A percentile compares a stretch with the other conserved stretches of the same genome.
Conservation (phyloP, 2,329 filamentous ascomycete genomes). For the Tolypocladium sp. region DNA sequence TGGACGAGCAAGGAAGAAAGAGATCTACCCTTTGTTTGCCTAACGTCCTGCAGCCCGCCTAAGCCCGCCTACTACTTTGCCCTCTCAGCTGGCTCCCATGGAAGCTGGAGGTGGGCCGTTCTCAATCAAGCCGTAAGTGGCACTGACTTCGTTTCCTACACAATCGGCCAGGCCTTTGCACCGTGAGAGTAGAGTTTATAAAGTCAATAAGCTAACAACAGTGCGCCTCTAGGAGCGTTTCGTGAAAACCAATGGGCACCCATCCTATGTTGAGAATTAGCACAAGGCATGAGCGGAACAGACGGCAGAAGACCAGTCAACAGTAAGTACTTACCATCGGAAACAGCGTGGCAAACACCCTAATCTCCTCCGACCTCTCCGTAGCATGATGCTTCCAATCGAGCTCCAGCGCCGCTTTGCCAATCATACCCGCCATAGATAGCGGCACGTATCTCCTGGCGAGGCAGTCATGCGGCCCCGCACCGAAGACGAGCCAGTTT, state of each 20-base stretch:
- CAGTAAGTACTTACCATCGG: constrained; percentile 29
- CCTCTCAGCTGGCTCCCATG: no score
- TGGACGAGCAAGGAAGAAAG: no score
- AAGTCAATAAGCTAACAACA: neutral
- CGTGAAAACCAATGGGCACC: neutral
- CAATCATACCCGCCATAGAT: constrained; percentile 41
- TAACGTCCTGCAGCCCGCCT: no score
- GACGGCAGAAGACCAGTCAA: neutral
- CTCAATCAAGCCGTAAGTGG: no score
- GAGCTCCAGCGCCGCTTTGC: constrained; percentile 38
- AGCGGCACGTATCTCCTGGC: constrained; percentile 40
- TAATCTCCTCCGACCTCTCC: constrained; percentile 36
- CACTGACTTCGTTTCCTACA: no score
- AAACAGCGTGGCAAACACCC: constrained; percentile 39
- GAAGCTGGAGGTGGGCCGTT: no score
- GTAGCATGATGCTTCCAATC: constrained; percentile 43
- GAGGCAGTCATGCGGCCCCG: constrained; percentile 40
- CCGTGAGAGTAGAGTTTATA: no score
- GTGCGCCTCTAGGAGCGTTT: neutral
- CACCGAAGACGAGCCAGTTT: constrained; percentile 45
- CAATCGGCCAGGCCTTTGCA: no score
- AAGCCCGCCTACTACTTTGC: no score
- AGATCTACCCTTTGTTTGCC: no score
- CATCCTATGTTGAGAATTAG: neutral
- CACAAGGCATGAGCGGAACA: neutral